These are phyloP conservation scores for Eutrema yunnanense DNA, from an alignment of 345 rosid genomes.

Conservation along the genomic window DNA sequence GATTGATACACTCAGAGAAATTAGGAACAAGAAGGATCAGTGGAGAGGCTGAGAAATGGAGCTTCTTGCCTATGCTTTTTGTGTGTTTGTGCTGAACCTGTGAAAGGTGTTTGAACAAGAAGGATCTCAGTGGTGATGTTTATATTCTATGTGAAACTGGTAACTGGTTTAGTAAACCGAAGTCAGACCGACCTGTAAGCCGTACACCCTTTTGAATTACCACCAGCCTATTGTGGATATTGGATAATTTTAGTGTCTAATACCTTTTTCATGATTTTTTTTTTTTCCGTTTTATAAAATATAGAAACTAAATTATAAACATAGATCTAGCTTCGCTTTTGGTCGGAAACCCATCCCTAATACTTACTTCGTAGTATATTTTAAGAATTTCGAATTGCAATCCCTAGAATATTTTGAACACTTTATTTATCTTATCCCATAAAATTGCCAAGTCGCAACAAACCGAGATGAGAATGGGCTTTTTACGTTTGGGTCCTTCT, in stretches of 20 bases:
- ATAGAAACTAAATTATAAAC: background rate
- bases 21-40: slow-evolving; percentile 62
- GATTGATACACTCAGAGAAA: slow-evolving; percentile 55
- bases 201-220: background rate
- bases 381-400: background rate
- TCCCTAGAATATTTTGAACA: background rate
- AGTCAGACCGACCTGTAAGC: slow-evolving; percentile 9
- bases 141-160: background rate
- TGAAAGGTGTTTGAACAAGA: background rate
- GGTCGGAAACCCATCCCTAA: background rate
- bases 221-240: background rate
- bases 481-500: slow-evolving; percentile 9
- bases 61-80: background rate
- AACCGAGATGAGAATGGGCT: background rate
- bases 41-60: slow-evolving; percentile 54
- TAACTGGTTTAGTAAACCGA: background rate
- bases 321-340: background rate
- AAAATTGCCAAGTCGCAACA: slow-evolving; percentile 13
- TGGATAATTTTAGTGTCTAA: no score
- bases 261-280: no score
- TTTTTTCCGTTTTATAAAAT: background rate
- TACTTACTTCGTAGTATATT: no score
- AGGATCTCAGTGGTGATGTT: no score
- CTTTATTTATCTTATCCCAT: background rate
- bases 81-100: background rate